Conservation (phyloP, 768 basidiomycete genomes). For the Fomitopsis serialis region DNA sequence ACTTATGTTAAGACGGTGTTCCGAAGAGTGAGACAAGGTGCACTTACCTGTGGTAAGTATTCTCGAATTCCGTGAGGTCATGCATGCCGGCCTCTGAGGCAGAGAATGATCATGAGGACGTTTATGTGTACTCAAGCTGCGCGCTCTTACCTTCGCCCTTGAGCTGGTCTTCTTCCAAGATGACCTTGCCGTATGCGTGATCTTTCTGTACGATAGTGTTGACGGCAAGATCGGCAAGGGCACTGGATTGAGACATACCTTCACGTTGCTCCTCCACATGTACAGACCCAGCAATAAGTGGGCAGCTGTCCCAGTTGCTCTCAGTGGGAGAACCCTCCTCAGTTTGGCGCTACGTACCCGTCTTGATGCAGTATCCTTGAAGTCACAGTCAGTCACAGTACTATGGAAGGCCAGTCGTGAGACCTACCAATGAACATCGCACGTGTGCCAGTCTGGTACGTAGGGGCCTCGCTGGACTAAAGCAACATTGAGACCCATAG, state of each 20-base stretch:
- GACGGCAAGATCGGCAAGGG: neutral
- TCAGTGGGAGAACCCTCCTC: too few relatives aligned
- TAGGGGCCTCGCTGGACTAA: slow-evolving; percentile 12
- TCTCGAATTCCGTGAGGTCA: slow-evolving; percentile 15
- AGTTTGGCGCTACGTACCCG: slow-evolving; percentile 1
- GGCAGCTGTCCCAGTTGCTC: neutral
- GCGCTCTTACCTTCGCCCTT: slow-evolving; percentile 11
- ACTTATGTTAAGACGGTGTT: neutral
- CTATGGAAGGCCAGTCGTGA: too few relatives aligned
- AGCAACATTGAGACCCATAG: neutral
- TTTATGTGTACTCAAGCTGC: neutral
- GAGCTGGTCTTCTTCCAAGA: slow-evolving; percentile 12
- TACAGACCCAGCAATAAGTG: slow-evolving; percentile 10
- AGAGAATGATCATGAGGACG: neutral
- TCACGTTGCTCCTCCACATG: slow-evolving; percentile 15
- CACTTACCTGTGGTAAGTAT: slow-evolving; percentile 13
- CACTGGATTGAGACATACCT: neutral
- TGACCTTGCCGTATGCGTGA: slow-evolving; percentile 10
- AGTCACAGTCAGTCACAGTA: neutral
- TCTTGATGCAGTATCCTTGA: slow-evolving; percentile 14
- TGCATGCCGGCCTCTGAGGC: slow-evolving; percentile 17
- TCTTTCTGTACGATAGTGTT: slow-evolving; percentile 5
- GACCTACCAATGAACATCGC: slow-evolving; percentile 15
- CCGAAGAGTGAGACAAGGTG: too few relatives aligned
- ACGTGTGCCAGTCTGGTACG: slow-evolving; percentile 10